These are phyloP conservation scores for Colletotrichum trifolii DNA, from an alignment of 2,329 filamentous ascomycete species.

Conservation along the genomic window DNA sequence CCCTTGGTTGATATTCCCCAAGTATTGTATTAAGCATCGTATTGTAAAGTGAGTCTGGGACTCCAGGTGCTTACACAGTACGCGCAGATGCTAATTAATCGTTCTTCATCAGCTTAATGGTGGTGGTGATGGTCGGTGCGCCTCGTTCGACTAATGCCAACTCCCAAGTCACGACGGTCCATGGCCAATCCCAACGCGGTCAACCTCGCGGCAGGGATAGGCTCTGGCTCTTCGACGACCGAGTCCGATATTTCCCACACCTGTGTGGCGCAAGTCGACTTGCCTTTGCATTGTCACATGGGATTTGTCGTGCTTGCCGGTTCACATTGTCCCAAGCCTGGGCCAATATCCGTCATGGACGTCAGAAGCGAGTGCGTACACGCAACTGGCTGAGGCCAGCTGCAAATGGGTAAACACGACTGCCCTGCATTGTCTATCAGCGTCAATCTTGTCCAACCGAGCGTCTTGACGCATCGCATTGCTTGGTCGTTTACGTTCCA, in stretches of 20 bases:
- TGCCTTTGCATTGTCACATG: slow-evolving; percentile 28
- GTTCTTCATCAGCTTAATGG: background rate
- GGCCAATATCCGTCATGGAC: slow-evolving; percentile 6
- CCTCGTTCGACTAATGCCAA: slow-evolving; percentile 1
- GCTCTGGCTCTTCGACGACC: too few relatives aligned
- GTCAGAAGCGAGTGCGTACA: background rate
- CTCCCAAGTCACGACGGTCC: slow-evolving; percentile 8
- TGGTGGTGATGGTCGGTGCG: slow-evolving; percentile 11
- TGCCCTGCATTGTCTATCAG: too few relatives aligned
- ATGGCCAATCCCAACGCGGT: slow-evolving; percentile 21
- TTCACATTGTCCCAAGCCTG: background rate
- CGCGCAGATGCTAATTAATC: too few relatives aligned
- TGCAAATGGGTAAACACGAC: background rate
- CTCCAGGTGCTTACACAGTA: too few relatives aligned
- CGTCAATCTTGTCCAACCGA: too few relatives aligned
- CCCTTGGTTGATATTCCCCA: too few relatives aligned
- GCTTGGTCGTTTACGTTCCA: too few relatives aligned
- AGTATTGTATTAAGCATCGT: too few relatives aligned
- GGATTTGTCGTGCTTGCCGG: slow-evolving; percentile 4
- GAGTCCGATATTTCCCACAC: background rate
- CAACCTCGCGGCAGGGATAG: slow-evolving; percentile 10
- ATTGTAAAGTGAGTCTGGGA: too few relatives aligned
- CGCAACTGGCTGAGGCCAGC: background rate
- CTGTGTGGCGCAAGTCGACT: background rate
- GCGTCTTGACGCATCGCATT: too few relatives aligned